These are phyloP conservation scores for Botrytis deweyae DNA, from an alignment of 2,329 filamentous ascomycete genomes.

Conservation along the genomic window DNA sequence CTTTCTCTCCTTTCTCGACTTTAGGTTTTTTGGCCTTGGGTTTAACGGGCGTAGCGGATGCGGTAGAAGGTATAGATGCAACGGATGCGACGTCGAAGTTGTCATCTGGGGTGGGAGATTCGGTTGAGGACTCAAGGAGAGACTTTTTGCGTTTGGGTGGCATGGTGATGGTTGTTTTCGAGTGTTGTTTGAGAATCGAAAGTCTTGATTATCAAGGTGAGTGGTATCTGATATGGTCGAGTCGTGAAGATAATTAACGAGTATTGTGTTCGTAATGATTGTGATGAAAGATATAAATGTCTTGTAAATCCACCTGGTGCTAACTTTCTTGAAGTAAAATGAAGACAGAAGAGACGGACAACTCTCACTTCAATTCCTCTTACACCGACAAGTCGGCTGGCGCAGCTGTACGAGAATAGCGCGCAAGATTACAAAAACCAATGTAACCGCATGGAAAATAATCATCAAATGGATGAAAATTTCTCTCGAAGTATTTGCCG, in stretches of 20 bases:
- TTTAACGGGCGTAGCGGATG: slow-evolving; percentile 20
- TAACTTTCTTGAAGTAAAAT: not conserved
- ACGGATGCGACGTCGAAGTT: not conserved
- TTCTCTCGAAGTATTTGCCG: not conserved
- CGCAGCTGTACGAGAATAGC: not conserved
- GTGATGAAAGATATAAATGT: not conserved
- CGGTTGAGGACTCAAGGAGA: not conserved
- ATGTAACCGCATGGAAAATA: not conserved
- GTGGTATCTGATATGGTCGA: not conserved
- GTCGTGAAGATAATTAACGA: not conserved
- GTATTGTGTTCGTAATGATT: not conserved
- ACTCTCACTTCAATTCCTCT: not conserved
- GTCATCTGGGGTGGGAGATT: not conserved
- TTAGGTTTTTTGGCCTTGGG: slow-evolving; percentile 18
- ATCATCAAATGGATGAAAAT: not conserved
- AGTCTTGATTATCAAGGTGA: not conserved
- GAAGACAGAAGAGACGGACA: not conserved
- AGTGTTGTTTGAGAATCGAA: not conserved
- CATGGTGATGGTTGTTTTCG: not conserved
- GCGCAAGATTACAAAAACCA: not conserved
- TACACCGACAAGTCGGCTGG: not conserved
- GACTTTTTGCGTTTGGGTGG: slow-evolving; percentile 20
- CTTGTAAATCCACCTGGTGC: not conserved
- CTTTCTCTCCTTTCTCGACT: slow-evolving; percentile 18
- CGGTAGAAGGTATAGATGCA: not conserved